Conservation (phyloP, 2,329 filamentous ascomycete genomes). For the Calonectria hawksworthii region DNA sequence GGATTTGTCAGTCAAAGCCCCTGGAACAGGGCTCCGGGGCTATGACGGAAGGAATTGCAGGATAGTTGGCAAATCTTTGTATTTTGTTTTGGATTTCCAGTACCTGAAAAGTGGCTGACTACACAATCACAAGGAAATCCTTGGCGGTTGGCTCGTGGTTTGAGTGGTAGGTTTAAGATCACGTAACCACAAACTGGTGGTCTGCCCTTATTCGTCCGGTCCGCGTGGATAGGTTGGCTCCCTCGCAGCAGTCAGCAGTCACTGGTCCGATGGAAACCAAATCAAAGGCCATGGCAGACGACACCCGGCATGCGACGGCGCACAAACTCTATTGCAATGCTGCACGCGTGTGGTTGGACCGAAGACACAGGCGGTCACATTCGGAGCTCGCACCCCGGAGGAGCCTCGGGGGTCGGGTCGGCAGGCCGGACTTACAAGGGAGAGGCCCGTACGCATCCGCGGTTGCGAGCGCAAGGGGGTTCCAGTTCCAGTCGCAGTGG, state of each 20-base stretch:
- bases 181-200: slow-evolving; percentile 15
- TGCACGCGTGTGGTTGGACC: slow-evolving; percentile 20
- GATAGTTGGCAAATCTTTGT: background rate
- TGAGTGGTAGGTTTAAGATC: background rate
- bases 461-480: background rate
- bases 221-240: background rate
- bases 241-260: slow-evolving; percentile 10
- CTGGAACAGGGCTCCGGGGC: background rate
- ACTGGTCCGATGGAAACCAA: background rate
- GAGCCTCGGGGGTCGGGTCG: slow-evolving; percentile 22
- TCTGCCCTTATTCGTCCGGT: background rate
- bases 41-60: background rate
- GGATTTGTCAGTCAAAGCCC: background rate
- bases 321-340: slow-evolving; percentile 26
- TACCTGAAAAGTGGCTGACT: background rate
- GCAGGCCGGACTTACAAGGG: slow-evolving; percentile 12
- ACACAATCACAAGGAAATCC: background rate
- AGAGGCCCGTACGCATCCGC: slow-evolving; percentile 2
- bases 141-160: background rate
- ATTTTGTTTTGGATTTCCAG: background rate
- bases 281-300: background rate
- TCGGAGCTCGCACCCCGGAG: slow-evolving; percentile 22
- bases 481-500: background rate
- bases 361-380: background rate
- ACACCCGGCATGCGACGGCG: slow-evolving; percentile 1